Evolutionary conservation across 352 stramenopile species (phyloP).

Genomic region (Pythium rhizo-oryzae): DNA sequence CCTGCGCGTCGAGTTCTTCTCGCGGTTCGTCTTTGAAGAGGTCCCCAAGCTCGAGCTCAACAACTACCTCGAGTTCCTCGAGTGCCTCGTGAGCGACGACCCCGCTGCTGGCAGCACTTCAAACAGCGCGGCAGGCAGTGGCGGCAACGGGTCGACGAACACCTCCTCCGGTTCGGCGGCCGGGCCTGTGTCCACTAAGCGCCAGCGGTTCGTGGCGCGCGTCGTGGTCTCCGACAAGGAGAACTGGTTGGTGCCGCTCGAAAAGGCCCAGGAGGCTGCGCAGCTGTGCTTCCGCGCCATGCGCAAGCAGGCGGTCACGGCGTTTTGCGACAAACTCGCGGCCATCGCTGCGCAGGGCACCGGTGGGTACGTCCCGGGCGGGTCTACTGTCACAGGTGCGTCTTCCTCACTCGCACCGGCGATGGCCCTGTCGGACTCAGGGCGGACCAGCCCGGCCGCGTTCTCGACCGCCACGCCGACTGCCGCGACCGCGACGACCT

Average conservation of each 20-base stretch:
- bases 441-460: slow-evolving; percentile 8
- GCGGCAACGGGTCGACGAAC: slow-evolving; percentile 15
- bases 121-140: neutral
- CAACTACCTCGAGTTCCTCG: slow-evolving; percentile 77
- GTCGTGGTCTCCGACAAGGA: slow-evolving; percentile 71
- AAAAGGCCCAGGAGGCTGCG: slow-evolving; percentile 65
- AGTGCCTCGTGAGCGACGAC: slow-evolving; percentile 73
- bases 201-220: slow-evolving; percentile 50
- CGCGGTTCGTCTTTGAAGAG: slow-evolving; percentile 79
- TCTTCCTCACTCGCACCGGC: neutral
- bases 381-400: neutral
- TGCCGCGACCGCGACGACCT: neutral
- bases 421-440: slow-evolving; percentile 6
- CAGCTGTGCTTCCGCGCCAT: slow-evolving; percentile 76
- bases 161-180: neutral
- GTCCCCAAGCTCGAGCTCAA: slow-evolving; percentile 47
- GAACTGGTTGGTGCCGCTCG: slow-evolving; percentile 63
- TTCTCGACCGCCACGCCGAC: neutral
- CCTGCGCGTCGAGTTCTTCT: slow-evolving; percentile 75
- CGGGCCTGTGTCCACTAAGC: slow-evolving; percentile 35
- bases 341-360: slow-evolving; percentile 46
- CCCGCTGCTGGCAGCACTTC: neutral
- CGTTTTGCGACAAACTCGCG: slow-evolving; percentile 69
- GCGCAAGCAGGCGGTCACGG: slow-evolving; percentile 55
- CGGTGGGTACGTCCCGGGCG: slow-evolving; percentile 23